phyloP scores from a whole-genome alignment of 441 rosid genomes.

The Kokia cookei region DNA sequence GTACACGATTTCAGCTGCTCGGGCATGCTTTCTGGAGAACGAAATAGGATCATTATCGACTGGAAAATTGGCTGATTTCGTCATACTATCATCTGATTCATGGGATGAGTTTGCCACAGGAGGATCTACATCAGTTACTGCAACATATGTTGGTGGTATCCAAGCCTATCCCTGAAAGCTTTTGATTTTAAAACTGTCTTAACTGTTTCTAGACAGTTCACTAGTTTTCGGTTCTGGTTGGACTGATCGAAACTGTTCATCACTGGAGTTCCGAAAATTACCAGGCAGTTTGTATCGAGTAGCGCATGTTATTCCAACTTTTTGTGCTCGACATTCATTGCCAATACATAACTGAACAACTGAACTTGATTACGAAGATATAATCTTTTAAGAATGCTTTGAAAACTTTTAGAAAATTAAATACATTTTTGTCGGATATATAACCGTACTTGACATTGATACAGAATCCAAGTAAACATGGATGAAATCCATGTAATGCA shows the following conservation, averaged over 20 bases:
- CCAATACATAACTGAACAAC: neutral
- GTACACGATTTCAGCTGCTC: slow-evolving; percentile 81
- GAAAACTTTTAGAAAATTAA: too few relatives aligned
- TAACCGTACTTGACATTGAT: neutral
- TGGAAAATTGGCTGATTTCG: slow-evolving; percentile 80
- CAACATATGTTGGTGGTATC: slow-evolving; percentile 65
- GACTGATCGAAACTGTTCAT: neutral
- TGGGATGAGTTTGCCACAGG: slow-evolving; percentile 57
- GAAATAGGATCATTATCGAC: slow-evolving; percentile 67
- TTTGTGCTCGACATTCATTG: neutral
- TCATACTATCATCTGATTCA: slow-evolving; percentile 45
- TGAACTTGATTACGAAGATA: too few relatives aligned
- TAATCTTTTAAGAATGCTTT: too few relatives aligned
- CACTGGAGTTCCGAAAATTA: neutral
- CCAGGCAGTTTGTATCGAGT: too few relatives aligned
- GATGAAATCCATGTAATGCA: neutral
- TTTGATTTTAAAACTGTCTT: neutral
- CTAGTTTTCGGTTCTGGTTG: neutral
- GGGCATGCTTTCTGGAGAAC: slow-evolving; percentile 65
- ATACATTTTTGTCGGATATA: too few relatives aligned
- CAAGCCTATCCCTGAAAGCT: slow-evolving; percentile 47
- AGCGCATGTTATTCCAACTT: too few relatives aligned
- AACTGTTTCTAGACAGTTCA: neutral
- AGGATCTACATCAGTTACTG: slow-evolving; percentile 46
- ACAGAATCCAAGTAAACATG: neutral